A percentile compares a stretch with the other conserved stretches of the same genome.
These are phyloP conservation scores for Epichloe aotearoae DNA, from an alignment of 2,329 filamentous ascomycete species.

Conservation along the genomic window DNA sequence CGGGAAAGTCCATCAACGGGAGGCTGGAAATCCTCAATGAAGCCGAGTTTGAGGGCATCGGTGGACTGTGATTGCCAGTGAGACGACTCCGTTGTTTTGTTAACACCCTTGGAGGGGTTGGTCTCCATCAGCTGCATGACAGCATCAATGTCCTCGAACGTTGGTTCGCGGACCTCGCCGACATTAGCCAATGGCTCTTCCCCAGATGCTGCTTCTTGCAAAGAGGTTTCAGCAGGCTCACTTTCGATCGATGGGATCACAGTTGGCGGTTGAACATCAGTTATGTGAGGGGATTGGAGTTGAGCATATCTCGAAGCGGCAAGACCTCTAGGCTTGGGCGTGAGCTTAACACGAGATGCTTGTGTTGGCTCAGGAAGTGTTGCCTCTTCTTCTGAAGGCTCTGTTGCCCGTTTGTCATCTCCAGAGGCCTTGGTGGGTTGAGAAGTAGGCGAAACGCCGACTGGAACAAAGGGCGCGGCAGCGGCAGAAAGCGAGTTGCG, in stretches of 20 bases:
- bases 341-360: constrained; percentile 18
- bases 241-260: constrained; percentile 19
- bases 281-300: constrained; percentile 19
- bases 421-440: constrained; percentile 1
- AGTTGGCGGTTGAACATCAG: constrained; percentile 13
- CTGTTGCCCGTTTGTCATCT: background rate
- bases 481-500: constrained; percentile 48
- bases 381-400: background rate
- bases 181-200: background rate
- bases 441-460: constrained; percentile 18
- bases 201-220: background rate
- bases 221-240: constrained; percentile 5
- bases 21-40: constrained; percentile 37
- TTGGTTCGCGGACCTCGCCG: constrained; percentile 25
- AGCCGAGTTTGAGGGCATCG: constrained; percentile 29
- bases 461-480: constrained; percentile 54
- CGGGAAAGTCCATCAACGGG: constrained; percentile 42
- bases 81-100: constrained; percentile 40
- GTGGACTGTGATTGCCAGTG: constrained; percentile 23
- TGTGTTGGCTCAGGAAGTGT: constrained; percentile 8
- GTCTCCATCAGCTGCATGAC: constrained; percentile 75
- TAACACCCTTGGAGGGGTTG: constrained; percentile 62
- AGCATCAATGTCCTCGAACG: constrained; percentile 79
- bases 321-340: constrained; percentile 26
- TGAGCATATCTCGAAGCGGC: constrained; percentile 31